These are phyloP conservation scores for Puccinia novopanici DNA, from an alignment of 1,284 basidiomycete species.

Conservation along the genomic window DNA sequence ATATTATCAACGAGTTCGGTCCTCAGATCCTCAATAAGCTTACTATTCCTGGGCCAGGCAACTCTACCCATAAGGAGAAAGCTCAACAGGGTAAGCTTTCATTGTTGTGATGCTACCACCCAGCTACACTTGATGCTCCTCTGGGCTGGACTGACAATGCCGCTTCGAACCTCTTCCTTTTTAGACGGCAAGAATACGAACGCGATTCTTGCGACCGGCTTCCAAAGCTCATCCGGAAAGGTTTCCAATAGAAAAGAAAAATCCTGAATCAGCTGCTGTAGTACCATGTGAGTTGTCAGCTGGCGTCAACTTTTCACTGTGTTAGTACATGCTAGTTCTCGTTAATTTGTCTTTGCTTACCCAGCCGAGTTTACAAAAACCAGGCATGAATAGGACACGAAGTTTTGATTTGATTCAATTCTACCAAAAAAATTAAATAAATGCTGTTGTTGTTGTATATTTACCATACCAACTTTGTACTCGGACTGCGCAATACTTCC, in stretches of 20 bases:
- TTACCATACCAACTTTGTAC: too few species aligned
- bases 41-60: not conserved
- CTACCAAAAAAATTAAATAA: too few species aligned
- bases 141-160: not conserved
- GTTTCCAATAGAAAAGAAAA: conserved; percentile 23
- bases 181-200: not conserved
- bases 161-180: not conserved
- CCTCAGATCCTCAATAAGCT: conserved; percentile 1
- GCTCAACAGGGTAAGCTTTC: not conserved
- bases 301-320: not conserved
- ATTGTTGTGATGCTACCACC: not conserved
- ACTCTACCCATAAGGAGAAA: not conserved
- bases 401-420: too few species aligned
- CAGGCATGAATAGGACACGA: too few species aligned
- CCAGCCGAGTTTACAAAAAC: too few species aligned
- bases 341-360: too few species aligned
- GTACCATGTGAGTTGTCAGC: not conserved
- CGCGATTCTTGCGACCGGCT: not conserved
- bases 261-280: not conserved
- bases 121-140: not conserved
- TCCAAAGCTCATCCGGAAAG: conserved; percentile 9
- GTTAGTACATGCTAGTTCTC: too few species aligned
- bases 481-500: too few species aligned
- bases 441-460: too few species aligned
- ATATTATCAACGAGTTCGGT: conserved; percentile 32